phyloP scores from a whole-genome alignment of 495 filamentous ascomycete species.

The Penicillium turbatum region DNA sequence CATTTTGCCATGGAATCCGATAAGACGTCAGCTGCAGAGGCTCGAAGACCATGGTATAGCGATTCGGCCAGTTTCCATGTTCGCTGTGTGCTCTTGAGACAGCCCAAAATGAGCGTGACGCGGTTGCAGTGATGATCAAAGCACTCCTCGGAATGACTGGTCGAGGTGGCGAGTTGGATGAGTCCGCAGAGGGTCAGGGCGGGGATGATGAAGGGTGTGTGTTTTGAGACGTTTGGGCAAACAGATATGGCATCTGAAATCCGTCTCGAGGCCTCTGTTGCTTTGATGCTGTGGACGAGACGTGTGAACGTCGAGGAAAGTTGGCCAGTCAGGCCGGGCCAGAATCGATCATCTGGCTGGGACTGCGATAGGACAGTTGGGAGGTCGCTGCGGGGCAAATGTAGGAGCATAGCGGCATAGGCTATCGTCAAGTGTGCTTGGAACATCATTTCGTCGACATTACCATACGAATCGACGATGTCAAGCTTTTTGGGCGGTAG shows the following conservation, averaged over 20 bases:
- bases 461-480: conserved; percentile 42
- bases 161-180: conserved; percentile 36
- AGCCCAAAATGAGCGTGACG: conserved; percentile 38
- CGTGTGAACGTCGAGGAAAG: conserved; percentile 37
- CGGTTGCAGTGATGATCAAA: conserved; percentile 42
- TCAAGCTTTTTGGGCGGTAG: conserved; percentile 38
- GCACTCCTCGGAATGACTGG: conserved; percentile 36
- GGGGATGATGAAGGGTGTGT: conserved; percentile 36
- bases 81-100: conserved; percentile 32
- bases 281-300: conserved; percentile 41
- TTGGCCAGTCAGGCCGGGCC: conserved; percentile 26
- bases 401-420: conserved; percentile 41
- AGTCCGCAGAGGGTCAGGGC: conserved; percentile 35
- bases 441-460: conserved; percentile 46
- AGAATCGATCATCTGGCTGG: conserved; percentile 26
- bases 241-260: conserved; percentile 39
- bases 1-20: conserved; percentile 32
- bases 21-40: conserved; percentile 32
- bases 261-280: conserved; percentile 39
- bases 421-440: conserved; percentile 40
- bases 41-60: conserved; percentile 27
- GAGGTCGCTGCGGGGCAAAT: conserved; percentile 40
- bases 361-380: conserved; percentile 26
- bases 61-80: conserved; percentile 34
- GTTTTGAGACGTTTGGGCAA: conserved; percentile 35